These are phyloP conservation scores for Parietaria judaica DNA, from an alignment of 306 rosid genomes.

Conservation along the genomic window DNA sequence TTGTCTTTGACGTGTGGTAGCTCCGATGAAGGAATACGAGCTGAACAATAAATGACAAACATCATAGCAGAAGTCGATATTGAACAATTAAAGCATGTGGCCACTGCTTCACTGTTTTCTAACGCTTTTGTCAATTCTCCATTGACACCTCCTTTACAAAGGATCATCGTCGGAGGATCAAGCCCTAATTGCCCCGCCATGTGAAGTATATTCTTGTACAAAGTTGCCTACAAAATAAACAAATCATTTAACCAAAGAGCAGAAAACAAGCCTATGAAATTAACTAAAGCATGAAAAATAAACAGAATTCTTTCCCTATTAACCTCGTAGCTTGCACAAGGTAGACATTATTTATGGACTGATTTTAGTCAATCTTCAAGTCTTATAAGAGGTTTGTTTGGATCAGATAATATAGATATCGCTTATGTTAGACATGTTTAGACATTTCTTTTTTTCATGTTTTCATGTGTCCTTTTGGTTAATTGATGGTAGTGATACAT, in stretches of 20 bases:
- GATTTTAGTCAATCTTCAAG: too few species aligned
- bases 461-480: too few species aligned
- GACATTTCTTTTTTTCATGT: too few species aligned
- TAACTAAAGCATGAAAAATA: neutral
- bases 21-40: conserved; percentile 35
- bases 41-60: conserved; percentile 69
- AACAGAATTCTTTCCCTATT: neutral
- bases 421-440: too few species aligned
- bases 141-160: conserved; percentile 57
- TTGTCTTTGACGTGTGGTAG: conserved; percentile 43
- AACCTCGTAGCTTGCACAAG: too few species aligned
- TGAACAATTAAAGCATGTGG: conserved; percentile 62
- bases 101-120: conserved; percentile 89
- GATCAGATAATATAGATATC: too few species aligned
- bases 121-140: conserved; percentile 72
- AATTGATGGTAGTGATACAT: too few species aligned
- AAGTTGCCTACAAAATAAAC: conserved; percentile 63
- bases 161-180: conserved; percentile 81
- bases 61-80: conserved; percentile 55
- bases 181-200: conserved; percentile 99
- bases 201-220: conserved; percentile 75
- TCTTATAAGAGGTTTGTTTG: too few species aligned
- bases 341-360: too few species aligned
- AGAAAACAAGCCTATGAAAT: neutral
- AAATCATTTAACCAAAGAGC: conserved; percentile 2